Evolutionary conservation across 306 rosid species (phyloP), one percentile per base, ranked within the genome.

Genomic region (Vigna mungo): DNA sequence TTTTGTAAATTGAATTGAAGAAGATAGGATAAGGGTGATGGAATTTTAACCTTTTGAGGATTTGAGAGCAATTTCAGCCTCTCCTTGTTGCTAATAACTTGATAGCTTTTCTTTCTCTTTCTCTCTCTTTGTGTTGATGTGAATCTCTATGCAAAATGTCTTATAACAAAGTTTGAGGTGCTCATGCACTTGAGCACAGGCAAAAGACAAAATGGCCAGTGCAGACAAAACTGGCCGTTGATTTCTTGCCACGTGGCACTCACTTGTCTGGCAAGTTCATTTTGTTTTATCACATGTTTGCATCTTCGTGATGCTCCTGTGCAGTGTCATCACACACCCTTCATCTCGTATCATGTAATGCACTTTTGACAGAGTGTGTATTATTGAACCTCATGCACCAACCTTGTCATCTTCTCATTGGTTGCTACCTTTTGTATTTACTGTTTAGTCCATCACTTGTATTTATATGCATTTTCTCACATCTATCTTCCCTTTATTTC

Each of bases 1-100:
- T 74, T 53, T 61, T 59, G 80, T 72, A 64, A 43, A 44, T 73
- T 75, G 71, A 27, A 1, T 21, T 65, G 81, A 84, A 82, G 90
- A 84, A 81, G 93, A 91, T 90, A 92, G 91, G 98, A 94, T 90
- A 89, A 88, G 90, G 94, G 77, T 67, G 8, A 66, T 74, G 3
- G 61, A 75, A 79, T 71, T 77, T 84, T 75, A 67, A 80, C 77
- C 86, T 67, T 71, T 80, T 71, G 58, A 74, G 64, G 97, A 90
- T 92, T 84, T 87, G 87, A 54, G 88, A 88, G 88, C 89, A 85
- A 82, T 85, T 82, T 67, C 79, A 21, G 79, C 85, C 78, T 80
- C 85, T 74, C 77, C 88, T 82, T 81, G 80, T 77, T 78, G 82
- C 87, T 87, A 71, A 84, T 84, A 74, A 75, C 52, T 49, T 80